Evolutionary conservation across 768 basidiomycete species (phyloP).

Genomic region (Mycena crocata): DNA sequence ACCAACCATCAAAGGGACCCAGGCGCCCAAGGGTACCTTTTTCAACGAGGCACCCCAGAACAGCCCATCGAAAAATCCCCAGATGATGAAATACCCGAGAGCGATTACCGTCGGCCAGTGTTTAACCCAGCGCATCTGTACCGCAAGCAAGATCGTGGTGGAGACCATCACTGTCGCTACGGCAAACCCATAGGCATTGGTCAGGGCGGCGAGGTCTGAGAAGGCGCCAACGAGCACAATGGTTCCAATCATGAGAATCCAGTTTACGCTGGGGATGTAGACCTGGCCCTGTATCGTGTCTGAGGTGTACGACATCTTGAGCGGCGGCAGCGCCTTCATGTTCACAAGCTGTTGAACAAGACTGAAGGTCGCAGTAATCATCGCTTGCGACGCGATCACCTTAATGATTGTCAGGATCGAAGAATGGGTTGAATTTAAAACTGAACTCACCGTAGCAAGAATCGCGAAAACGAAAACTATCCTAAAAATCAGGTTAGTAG

Average conservation of each 20-base stretch:
- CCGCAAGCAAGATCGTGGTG: slow-evolving; percentile 64
- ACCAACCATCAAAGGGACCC: slow-evolving; percentile 74
- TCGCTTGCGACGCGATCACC: slow-evolving; percentile 73
- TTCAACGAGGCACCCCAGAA: slow-evolving; percentile 75
- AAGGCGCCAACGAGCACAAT: slow-evolving; percentile 70
- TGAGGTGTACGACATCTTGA: slow-evolving; percentile 71
- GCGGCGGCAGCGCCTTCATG: slow-evolving; percentile 66
- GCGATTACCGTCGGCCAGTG: slow-evolving; percentile 55
- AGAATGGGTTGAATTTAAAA: slow-evolving; percentile 2
- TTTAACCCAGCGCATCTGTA: slow-evolving; percentile 72
- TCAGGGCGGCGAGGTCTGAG: slow-evolving; percentile 62
- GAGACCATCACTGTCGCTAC: slow-evolving; percentile 76
- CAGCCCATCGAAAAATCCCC: slow-evolving; percentile 75
- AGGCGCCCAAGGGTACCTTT: slow-evolving; percentile 74
- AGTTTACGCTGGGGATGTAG: slow-evolving; percentile 74
- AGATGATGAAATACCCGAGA: slow-evolving; percentile 60
- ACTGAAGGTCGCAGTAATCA: slow-evolving; percentile 77
- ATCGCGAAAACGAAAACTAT: slow-evolving; percentile 73
- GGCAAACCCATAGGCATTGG: slow-evolving; percentile 73
- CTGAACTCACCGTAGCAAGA: slow-evolving; percentile 65
- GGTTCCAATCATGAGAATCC: slow-evolving; percentile 63
- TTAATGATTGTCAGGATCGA: slow-evolving; percentile 31
- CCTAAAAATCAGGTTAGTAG: slow-evolving; percentile 45
- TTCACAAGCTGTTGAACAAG: slow-evolving; percentile 75
- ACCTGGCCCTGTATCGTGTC: slow-evolving; percentile 72